Evolutionary conservation across 140 eudicot genomes (phyloP).

Genomic region (Senecio squalidus): DNA sequence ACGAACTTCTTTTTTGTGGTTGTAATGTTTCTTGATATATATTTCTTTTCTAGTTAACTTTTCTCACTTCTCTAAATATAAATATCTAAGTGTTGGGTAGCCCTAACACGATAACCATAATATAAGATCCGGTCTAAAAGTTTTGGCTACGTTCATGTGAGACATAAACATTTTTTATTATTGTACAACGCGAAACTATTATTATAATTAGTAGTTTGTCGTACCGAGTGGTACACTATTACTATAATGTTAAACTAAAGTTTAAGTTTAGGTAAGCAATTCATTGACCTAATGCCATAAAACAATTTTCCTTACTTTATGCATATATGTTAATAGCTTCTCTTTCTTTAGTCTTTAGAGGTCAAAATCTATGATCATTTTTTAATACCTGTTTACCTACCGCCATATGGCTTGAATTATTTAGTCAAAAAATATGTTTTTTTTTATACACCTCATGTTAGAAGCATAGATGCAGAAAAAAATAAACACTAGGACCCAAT

Average conservation of each 20-base stretch:
- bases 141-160: not conserved
- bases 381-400: not conserved
- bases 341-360: not conserved
- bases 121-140: not conserved
- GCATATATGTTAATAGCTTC: not conserved
- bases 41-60: no score
- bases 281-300: not conserved
- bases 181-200: not conserved
- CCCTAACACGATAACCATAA: no score
- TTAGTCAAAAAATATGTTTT: not conserved
- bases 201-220: conserved; percentile 3
- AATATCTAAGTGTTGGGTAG: no score
- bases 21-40: no score
- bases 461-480: not conserved
- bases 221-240: not conserved
- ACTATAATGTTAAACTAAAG: not conserved
- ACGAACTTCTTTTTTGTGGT: no score
- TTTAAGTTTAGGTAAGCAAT: not conserved
- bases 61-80: no score
- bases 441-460: not conserved
- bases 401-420: not conserved
- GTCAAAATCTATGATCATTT: not conserved
- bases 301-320: not conserved
- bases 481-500: not conserved
- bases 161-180: not conserved